Evolutionary conservation across 225 moss, liverwort and hornwort species (phyloP), one percentile per base, ranked within the genome.

Genomic region (Pleurozium schreberi): DNA sequence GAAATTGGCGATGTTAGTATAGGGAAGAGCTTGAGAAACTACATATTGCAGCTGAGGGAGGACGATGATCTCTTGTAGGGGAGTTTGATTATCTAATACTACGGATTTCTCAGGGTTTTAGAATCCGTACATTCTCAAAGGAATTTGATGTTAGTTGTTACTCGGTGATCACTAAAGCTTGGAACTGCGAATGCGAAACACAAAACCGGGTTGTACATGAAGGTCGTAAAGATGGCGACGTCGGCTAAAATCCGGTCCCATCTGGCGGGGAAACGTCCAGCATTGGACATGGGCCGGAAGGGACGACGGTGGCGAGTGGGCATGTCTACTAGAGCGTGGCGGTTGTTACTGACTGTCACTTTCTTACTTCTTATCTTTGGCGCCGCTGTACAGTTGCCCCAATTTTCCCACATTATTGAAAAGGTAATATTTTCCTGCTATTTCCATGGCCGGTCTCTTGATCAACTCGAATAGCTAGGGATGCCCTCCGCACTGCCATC

Each of bases 161-260:
- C 50, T 17, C 42, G 63, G 88, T 89, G 60, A 89, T 84, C 49
- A 79, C 23, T 31, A 5, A 43, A 75, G 58, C 67, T 65, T 77
- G 31, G 38, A 67, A 47, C 36, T 36, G 50, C 75, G 83, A 65
- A 87, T 49, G 81, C 87, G 47, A 87, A 71, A 52, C 62, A 50
- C 61, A 84, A 27, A 34, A 30, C 18, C 53, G 87, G 75, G 47
- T 75, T 87, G 89, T 92, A 67, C 36, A 84, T 82, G 88, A 93
- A 93, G 93, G 89, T 90, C 58, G 91, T 90, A 87, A 93, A 85
- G 89, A 88, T 94, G 93, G 94, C 91, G 86, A 94, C 91, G 55
- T 91, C 94, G 57, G 84, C 91, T 69, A 94, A 94, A 92, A 52
- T 93, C 75, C 93, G 94, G 58, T 86, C 94, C 88, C 94, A 93